Conservation (phyloP, 176 grass and related monocot species). For the Tuctoria greenei region DNA sequence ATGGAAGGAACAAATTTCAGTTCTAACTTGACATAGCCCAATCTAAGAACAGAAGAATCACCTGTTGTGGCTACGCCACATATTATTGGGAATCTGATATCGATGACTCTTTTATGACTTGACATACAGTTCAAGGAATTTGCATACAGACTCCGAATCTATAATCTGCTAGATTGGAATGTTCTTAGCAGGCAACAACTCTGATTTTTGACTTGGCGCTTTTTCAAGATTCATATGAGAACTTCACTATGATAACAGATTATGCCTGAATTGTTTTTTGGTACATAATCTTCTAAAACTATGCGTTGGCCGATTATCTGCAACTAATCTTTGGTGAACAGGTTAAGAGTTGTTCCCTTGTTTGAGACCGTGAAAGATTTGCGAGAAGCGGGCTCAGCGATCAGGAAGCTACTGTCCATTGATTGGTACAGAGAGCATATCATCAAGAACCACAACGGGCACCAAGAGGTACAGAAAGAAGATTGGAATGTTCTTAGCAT, state of each 20-base stretch:
- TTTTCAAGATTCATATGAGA: background rate
- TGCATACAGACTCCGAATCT: no score
- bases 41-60: no score
- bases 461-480: slow-evolving; percentile 68
- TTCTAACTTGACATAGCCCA: no score
- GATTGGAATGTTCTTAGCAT: background rate
- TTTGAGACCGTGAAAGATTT: slow-evolving; percentile 98
- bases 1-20: no score
- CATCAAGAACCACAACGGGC: slow-evolving; percentile 83
- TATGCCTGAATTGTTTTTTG: background rate
- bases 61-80: no score
- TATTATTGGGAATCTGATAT: no score
- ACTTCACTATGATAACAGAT: background rate
- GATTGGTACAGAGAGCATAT: slow-evolving; percentile 90
- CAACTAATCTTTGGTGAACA: slow-evolving; percentile 33
- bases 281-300: background rate
- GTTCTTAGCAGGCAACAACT: no score
- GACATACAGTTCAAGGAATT: no score
- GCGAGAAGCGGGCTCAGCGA: slow-evolving; percentile 73
- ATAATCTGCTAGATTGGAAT: no score
- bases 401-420: slow-evolving; percentile 83
- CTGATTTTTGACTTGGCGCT: no score
- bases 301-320: background rate
- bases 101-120: no score
- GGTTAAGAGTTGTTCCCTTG: slow-evolving; percentile 91